A percentile compares a stretch with the other conserved stretches of the same genome.
phyloP scores from a whole-genome alignment of 2,329 filamentous ascomycete genomes.

The Seiridium cupressi region DNA sequence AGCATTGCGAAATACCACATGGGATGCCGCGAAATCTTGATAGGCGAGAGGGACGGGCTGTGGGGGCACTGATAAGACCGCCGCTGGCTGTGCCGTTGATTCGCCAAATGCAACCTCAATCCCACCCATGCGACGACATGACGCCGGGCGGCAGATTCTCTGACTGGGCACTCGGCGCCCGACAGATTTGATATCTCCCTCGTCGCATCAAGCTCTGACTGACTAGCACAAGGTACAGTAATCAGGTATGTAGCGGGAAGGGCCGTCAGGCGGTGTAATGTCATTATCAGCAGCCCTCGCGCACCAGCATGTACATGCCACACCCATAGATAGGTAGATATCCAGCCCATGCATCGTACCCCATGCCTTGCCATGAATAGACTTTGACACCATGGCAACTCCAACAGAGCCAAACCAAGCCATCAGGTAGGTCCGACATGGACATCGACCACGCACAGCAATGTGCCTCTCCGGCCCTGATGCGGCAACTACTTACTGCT shows the following conservation, averaged over 20 bases:
- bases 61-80: slow-evolving; percentile 7
- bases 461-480: too few species aligned
- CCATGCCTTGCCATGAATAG: too few species aligned
- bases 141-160: background rate
- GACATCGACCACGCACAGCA: too few species aligned
- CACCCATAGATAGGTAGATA: too few species aligned
- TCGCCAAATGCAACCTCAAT: background rate
- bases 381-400: too few species aligned
- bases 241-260: background rate
- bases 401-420: too few species aligned
- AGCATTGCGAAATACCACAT: background rate
- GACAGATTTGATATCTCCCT: background rate
- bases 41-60: background rate
- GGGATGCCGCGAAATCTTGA: background rate
- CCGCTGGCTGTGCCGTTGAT: background rate
- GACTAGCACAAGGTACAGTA: background rate
- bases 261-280: background rate
- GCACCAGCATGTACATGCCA: background rate
- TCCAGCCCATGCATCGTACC: background rate
- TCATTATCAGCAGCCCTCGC: background rate
- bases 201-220: too few species aligned
- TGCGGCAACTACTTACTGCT: too few species aligned
- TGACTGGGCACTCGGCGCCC: background rate
- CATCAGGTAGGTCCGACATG: too few species aligned
- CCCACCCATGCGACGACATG: background rate